Percentiles rank a stretch among this genome's conserved stretches.
These are phyloP conservation scores for Cyberlindnera bimundalis DNA, from an alignment of 805 yeast species.

Conservation along the genomic window DNA sequence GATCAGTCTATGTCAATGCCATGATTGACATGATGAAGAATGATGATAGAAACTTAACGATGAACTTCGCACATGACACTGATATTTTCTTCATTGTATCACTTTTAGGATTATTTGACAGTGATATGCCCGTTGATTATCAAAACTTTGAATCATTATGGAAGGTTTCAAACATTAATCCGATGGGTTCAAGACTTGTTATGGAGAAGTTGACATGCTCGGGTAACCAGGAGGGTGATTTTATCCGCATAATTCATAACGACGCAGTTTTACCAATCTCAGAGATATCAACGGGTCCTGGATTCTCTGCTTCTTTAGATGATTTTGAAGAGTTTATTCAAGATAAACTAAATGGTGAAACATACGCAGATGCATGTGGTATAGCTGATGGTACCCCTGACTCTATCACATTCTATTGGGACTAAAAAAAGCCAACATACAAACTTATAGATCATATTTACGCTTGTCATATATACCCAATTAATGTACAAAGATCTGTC, in stretches of 20 bases:
- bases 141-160: conserved; percentile 44
- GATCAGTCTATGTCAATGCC: conserved; percentile 46
- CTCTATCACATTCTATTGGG: conserved; percentile 31
- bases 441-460: too few relatives aligned
- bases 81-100: conserved; percentile 49
- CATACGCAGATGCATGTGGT: conserved; percentile 20
- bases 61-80: conserved; percentile 54
- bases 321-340: conserved; percentile 23
- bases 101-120: conserved; percentile 43
- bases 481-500: too few relatives aligned
- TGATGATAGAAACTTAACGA: conserved; percentile 37
- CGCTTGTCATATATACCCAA: too few relatives aligned
- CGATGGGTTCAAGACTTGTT: conserved; percentile 49
- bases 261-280: conserved; percentile 48
- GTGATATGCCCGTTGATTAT: conserved; percentile 35
- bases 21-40: conserved; percentile 41
- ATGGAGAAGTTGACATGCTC: conserved; percentile 43
- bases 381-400: conserved; percentile 10
- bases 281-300: conserved; percentile 44
- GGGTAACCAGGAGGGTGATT: conserved; percentile 25
- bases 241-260: conserved; percentile 42
- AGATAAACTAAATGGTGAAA: conserved; percentile 12
- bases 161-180: conserved; percentile 44
- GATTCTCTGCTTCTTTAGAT: conserved; percentile 37
- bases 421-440: conserved; percentile 9